Evolutionary conservation across 2,329 filamentous ascomycete genomes (phyloP).

Genomic region (Trichophyton equinum): DNA sequence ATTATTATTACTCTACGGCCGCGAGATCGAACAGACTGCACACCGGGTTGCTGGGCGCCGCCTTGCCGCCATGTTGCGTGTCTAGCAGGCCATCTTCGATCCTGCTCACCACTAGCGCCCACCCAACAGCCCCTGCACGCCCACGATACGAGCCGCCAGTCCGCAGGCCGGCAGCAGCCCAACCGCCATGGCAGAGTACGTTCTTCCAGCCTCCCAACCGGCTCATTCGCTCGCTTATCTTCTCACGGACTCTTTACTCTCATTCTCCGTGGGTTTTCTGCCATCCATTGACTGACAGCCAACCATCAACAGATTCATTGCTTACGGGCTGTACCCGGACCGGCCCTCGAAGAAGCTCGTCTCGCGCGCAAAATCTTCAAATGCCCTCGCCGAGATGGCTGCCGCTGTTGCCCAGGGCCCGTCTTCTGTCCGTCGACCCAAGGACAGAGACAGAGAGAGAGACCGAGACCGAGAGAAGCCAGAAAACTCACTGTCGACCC

Average conservation of each 20-base stretch:
- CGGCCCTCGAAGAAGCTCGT: conserved; percentile 28
- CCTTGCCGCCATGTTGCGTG: neutral
- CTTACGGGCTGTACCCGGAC: conserved; percentile 7
- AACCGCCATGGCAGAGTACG: conserved; percentile 9
- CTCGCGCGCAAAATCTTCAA: conserved; percentile 35
- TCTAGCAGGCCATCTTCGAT: neutral
- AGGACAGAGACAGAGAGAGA: neutral
- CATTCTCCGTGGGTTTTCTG: conserved; percentile 17
- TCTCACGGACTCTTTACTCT: neutral
- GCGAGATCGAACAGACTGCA: too few species aligned
- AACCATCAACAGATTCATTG: conserved; percentile 9
- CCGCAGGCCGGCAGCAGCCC: conserved; percentile 6
- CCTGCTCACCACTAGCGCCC: neutral
- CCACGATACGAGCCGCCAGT: conserved; percentile 2
- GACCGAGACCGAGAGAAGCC: neutral
- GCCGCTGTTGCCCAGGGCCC: conserved; percentile 14
- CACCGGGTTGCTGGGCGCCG: neutral
- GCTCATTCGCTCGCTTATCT: neutral
- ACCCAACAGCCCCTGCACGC: neutral
- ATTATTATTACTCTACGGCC: neutral
- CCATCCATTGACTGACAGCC: conserved; percentile 17
- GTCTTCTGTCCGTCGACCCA: neutral
- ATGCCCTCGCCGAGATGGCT: conserved; percentile 28
- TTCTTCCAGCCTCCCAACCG: conserved; percentile 2
- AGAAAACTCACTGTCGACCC: conserved; percentile 32